These are phyloP conservation scores for Sporothrix variecibatus DNA, from an alignment of 2,329 filamentous ascomycete genomes.

Conservation along the genomic window DNA sequence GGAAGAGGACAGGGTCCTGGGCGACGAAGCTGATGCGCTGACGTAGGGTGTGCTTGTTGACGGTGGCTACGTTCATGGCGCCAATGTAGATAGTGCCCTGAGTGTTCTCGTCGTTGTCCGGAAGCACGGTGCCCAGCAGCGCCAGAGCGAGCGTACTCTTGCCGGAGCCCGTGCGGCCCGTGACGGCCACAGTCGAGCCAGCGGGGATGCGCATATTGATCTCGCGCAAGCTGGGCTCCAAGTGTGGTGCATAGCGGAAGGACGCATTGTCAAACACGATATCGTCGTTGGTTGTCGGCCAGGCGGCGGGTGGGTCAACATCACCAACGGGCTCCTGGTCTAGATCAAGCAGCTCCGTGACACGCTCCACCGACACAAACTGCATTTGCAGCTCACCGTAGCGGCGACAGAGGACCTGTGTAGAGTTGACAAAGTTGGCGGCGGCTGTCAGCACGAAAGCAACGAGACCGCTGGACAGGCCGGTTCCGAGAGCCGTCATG, in stretches of 20 bases:
- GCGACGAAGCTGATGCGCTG: conserved; percentile 64
- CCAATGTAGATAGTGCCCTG: conserved; percentile 58
- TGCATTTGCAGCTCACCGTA: conserved; percentile 90
- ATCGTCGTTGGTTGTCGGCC: conserved; percentile 72
- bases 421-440: conserved; percentile 66
- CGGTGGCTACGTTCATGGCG: conserved; percentile 51
- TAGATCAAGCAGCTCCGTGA: conserved; percentile 77
- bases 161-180: conserved; percentile 82
- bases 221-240: conserved; percentile 70
- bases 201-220: conserved; percentile 73
- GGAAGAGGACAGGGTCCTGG: conserved; percentile 64
- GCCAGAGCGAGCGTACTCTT: conserved; percentile 75
- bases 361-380: conserved; percentile 85
- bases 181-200: conserved; percentile 63
- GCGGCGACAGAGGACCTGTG: conserved; percentile 72
- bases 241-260: conserved; percentile 74
- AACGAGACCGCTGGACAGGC: conserved; percentile 75
- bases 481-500: conserved; percentile 70
- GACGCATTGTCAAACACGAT: conserved; percentile 77
- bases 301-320: conserved; percentile 62
- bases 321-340: conserved; percentile 72
- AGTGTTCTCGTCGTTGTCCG: conserved; percentile 39
- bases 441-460: conserved; percentile 81
- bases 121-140: conserved; percentile 58
- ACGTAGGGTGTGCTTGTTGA: conserved; percentile 58